Conservation (phyloP, 441 rosid genomes). For the Arabidopsis hybrid region DNA sequence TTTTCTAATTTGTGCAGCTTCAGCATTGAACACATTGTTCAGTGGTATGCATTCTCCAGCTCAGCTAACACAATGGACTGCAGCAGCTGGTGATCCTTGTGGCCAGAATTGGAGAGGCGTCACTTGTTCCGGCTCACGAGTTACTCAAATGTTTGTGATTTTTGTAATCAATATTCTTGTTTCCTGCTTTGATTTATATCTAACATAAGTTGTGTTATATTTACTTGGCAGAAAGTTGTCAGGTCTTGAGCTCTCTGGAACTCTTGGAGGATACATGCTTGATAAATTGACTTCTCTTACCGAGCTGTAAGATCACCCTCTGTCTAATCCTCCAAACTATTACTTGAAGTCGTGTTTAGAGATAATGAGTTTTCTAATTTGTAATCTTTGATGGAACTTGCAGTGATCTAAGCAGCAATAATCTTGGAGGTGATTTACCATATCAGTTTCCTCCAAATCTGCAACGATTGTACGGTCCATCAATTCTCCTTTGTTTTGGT, state of each 20-base stretch:
- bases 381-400: conserved; percentile 37
- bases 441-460: conserved; percentile 69
- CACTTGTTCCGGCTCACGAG: conserved; percentile 74
- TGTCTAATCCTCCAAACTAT: conserved; percentile 12
- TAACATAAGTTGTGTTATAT: background rate
- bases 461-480: conserved; percentile 64
- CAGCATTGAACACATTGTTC: conserved; percentile 72
- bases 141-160: conserved; percentile 76
- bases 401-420: conserved; percentile 90
- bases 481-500: background rate
- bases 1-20: conserved; percentile 58
- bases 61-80: conserved; percentile 77
- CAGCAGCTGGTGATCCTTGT: conserved; percentile 88
- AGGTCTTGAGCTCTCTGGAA: conserved; percentile 77
- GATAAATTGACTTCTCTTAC: conserved; percentile 58
- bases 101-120: conserved; percentile 93
- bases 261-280: conserved; percentile 71
- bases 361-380: background rate
- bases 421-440: conserved; percentile 67
- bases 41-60: conserved; percentile 62
- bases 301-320: conserved; percentile 68
- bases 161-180: background rate
- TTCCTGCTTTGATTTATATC: background rate
- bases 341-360: background rate
- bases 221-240: conserved; percentile 65